Percentiles rank a stretch among this genome's conserved stretches.
phyloP scores from a whole-genome alignment of 495 filamentous ascomycete species.

The Lentithecium fluviatile region DNA sequence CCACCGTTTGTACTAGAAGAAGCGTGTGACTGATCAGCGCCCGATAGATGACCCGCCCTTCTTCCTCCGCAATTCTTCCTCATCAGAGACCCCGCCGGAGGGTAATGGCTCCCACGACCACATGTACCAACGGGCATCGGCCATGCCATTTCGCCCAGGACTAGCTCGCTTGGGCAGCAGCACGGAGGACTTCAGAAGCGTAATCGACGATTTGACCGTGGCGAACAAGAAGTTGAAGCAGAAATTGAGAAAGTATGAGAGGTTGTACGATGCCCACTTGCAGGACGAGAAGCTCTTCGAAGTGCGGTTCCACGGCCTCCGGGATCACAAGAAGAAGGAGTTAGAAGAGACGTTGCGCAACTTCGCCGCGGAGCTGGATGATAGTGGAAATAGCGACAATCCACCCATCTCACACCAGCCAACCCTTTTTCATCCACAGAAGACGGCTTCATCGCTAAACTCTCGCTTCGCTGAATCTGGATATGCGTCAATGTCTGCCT shows the following conservation, averaged over 20 bases:
- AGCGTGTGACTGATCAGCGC: not conserved
- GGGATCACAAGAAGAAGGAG: slow-evolving; percentile 65
- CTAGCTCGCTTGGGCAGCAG: slow-evolving; percentile 29
- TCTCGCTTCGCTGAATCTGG: slow-evolving; percentile 65
- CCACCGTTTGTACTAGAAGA: not conserved
- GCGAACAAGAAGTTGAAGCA: slow-evolving; percentile 62
- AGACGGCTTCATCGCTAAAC: slow-evolving; percentile 49
- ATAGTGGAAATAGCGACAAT: slow-evolving; percentile 6
- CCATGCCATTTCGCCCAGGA: slow-evolving; percentile 25
- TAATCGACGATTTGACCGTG: slow-evolving; percentile 48
- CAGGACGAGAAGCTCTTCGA: slow-evolving; percentile 72
- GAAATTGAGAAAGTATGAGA: slow-evolving; percentile 66
- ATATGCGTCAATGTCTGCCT: slow-evolving; percentile 69
- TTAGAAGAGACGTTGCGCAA: slow-evolving; percentile 67
- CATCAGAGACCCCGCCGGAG: slow-evolving; percentile 39
- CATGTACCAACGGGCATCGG: slow-evolving; percentile 6
- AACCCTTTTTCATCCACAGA: slow-evolving; percentile 23
- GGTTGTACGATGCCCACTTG: slow-evolving; percentile 58
- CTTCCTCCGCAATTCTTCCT: slow-evolving; percentile 42
- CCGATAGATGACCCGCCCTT: slow-evolving; percentile 43
- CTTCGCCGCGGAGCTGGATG: slow-evolving; percentile 60
- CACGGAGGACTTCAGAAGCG: slow-evolving; percentile 42
- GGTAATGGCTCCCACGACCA: not conserved
- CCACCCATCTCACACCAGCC: slow-evolving; percentile 1
- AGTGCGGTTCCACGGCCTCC: slow-evolving; percentile 67